Conservation (phyloP, 352 stramenopile species). For the Elongisporangium senticosum region DNA sequence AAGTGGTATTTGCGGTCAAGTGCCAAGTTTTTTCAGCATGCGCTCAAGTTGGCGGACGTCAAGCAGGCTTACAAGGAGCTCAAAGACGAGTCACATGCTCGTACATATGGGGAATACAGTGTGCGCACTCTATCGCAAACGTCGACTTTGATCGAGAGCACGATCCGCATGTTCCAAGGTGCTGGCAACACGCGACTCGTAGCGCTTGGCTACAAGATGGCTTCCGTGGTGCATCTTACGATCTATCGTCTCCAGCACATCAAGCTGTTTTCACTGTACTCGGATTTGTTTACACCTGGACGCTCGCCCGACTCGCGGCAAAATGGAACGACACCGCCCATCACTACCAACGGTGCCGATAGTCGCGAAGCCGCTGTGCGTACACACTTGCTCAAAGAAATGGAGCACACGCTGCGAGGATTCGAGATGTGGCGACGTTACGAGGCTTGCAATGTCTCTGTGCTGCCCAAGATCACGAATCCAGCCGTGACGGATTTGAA, state of each 20-base stretch:
- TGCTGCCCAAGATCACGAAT: slow-evolving; percentile 74
- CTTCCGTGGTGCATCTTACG: slow-evolving; percentile 70
- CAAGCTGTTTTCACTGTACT: slow-evolving; percentile 76
- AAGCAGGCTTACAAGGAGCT: slow-evolving; percentile 75
- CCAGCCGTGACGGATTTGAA: slow-evolving; percentile 57
- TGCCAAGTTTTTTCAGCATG: slow-evolving; percentile 82
- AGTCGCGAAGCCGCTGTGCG: slow-evolving; percentile 65
- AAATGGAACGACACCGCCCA: slow-evolving; percentile 71
- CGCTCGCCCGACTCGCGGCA: slow-evolving; percentile 68
- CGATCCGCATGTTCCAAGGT: slow-evolving; percentile 55
- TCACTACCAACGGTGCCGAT: slow-evolving; percentile 35
- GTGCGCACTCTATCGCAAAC: slow-evolving; percentile 73
- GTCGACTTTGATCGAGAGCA: slow-evolving; percentile 74
- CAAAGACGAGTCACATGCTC: slow-evolving; percentile 57
- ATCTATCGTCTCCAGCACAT: slow-evolving; percentile 79
- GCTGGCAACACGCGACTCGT: slow-evolving; percentile 56
- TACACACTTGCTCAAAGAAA: slow-evolving; percentile 73
- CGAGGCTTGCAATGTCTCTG: slow-evolving; percentile 56
- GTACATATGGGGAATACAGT: slow-evolving; percentile 54
- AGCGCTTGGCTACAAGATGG: slow-evolving; percentile 79
- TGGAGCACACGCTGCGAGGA: slow-evolving; percentile 78
- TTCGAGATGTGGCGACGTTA: slow-evolving; percentile 87
- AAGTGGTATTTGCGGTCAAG: slow-evolving; percentile 74
- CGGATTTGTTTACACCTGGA: slow-evolving; percentile 69
- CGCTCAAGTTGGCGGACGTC: slow-evolving; percentile 70